phyloP scores from a whole-genome alignment of 176 grass and related monocot genomes.

The Musa troglodytarum region DNA sequence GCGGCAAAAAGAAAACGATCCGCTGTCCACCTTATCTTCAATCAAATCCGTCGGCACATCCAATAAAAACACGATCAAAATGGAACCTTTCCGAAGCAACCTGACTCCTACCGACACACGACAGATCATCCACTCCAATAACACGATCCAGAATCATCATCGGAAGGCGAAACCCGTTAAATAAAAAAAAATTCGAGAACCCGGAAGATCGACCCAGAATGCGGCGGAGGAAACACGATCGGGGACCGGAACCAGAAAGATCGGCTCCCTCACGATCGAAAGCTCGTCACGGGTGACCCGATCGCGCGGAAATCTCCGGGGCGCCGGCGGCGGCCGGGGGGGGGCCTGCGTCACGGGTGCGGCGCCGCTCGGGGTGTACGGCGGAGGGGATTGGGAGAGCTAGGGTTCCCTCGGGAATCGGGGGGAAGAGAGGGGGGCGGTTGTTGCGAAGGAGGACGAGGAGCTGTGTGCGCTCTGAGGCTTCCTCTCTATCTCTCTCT shows the following conservation, averaged over 20 bases:
- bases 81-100: background rate
- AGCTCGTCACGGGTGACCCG: background rate
- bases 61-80: background rate
- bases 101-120: background rate
- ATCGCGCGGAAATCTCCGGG: background rate
- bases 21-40: slow-evolving; percentile 17
- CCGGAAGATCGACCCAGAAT: slow-evolving; percentile 10
- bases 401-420: slow-evolving; percentile 38
- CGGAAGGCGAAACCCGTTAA: background rate
- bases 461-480: background rate
- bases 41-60: background rate
- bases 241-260: background rate
- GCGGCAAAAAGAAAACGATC: slow-evolving; percentile 15
- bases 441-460: background rate
- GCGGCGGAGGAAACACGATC: slow-evolving; percentile 11
- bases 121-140: slow-evolving; percentile 1
- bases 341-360: background rate
- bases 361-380: background rate
- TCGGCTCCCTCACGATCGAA: slow-evolving; percentile 7
- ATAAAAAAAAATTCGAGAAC: background rate
- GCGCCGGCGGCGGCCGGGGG: background rate
- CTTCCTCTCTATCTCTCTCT: slow-evolving; percentile 6
- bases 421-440: slow-evolving; percentile 15
- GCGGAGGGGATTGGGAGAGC: background rate
- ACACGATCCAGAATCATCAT: background rate